Evolutionary conservation across 2,329 filamentous ascomycete genomes (phyloP).

Genomic region (Alternaria triticina): DNA sequence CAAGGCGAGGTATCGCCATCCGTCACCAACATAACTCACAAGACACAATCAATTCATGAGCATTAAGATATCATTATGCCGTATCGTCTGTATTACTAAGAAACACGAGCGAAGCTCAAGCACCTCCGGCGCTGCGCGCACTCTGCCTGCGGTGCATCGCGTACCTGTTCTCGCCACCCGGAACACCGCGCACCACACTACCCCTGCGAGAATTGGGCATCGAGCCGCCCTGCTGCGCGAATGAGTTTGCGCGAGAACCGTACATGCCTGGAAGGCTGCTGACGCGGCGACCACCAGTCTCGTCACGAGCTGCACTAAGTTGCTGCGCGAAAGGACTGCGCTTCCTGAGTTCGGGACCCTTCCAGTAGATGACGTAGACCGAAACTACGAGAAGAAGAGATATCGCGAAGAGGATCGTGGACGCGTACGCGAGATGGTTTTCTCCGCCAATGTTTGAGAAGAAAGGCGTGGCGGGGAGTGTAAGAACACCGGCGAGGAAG

Average conservation of each 20-base stretch:
- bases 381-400: conserved; percentile 52
- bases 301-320: conserved; percentile 42
- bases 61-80: neutral
- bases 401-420: conserved; percentile 62
- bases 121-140: neutral
- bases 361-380: conserved; percentile 59
- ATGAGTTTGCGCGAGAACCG: conserved; percentile 38
- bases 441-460: conserved; percentile 52
- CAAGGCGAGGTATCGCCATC: neutral
- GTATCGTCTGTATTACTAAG: conserved; percentile 16
- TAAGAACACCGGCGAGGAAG: conserved; percentile 75
- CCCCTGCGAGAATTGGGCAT: conserved; percentile 35
- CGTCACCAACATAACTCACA: neutral
- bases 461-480: conserved; percentile 70
- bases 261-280: conserved; percentile 40
- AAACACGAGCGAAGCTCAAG: neutral
- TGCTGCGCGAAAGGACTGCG: conserved; percentile 62
- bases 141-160: conserved; percentile 16
- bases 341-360: conserved; percentile 61
- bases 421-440: conserved; percentile 60
- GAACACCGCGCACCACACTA: conserved; percentile 35
- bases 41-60: neutral
- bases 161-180: conserved; percentile 16
- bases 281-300: conserved; percentile 42
- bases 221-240: conserved; percentile 22